Percentiles rank a stretch among this genome's conserved stretches.
phyloP scores from a whole-genome alignment of 495 filamentous ascomycete genomes.

The Cladorrhinum samala region DNA sequence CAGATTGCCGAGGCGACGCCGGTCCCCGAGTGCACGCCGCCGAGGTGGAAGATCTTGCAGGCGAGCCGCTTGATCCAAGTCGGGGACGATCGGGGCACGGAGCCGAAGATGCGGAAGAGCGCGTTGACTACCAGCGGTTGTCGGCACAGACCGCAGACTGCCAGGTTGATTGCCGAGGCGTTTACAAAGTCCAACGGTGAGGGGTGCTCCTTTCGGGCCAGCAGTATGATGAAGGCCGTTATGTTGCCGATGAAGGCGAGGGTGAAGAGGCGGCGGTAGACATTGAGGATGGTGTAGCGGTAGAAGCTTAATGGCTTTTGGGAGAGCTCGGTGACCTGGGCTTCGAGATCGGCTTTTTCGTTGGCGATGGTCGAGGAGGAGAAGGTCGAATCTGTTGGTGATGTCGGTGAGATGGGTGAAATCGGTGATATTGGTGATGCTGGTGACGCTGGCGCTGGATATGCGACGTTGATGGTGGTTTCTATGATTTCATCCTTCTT shows the following conservation, averaged over 20 bases:
- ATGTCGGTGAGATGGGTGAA: not conserved
- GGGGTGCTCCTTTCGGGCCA: conserved; percentile 12
- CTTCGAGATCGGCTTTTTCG: conserved; percentile 19
- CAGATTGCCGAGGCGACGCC: conserved; percentile 62
- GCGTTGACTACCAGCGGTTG: conserved; percentile 69
- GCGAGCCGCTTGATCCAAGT: conserved; percentile 56
- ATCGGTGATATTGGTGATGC: conserved; percentile 1
- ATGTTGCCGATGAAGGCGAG: conserved; percentile 27
- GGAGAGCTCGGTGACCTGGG: conserved; percentile 13
- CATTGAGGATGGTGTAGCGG: conserved; percentile 26
- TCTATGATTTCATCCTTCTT: not conserved
- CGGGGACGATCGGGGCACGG: conserved; percentile 54
- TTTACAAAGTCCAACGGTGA: conserved; percentile 25
- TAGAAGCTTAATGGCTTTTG: conserved; percentile 23
- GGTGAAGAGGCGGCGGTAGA: conserved; percentile 30
- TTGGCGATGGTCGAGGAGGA: conserved; percentile 1
- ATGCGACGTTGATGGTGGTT: not conserved
- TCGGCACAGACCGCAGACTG: conserved; percentile 52
- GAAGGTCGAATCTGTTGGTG: not conserved
- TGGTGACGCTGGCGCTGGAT: conserved; percentile 1
- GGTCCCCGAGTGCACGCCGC: conserved; percentile 68
- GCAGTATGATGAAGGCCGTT: conserved; percentile 25
- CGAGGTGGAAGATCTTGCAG: conserved; percentile 70
- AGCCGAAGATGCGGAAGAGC: conserved; percentile 54
- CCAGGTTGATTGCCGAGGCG: conserved; percentile 41